Base-by-base conservation (phyloP, 805 yeast species). In the Wickerhamiella australiensis region DNA sequence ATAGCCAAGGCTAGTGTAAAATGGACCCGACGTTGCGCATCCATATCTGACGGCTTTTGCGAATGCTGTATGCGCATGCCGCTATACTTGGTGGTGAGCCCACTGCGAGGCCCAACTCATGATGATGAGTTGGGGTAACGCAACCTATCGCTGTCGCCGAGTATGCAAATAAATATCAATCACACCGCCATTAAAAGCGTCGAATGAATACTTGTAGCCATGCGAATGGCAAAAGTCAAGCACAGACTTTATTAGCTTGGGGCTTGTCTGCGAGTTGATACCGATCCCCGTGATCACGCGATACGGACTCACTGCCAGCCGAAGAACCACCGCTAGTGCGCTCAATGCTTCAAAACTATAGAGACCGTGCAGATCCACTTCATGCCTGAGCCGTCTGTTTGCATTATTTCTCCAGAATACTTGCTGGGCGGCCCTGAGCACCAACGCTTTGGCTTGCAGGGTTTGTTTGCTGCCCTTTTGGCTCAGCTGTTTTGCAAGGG, bases 211-310 rank as follows among this genome's bases (percentile, higher is more conserved):
- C 23, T 5, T 12, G 20, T 13, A 36, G 23, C 42, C 27, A n/a
- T 25, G 12, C 12, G 27, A 36, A 17, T 36, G 25, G 17, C 42
- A 45, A 22, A 35, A 45, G 13, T 22, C 22, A 12, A 33, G 15
- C 11, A 45, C 47, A 2, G 47, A 37, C 3, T 17, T 7, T 4
- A 12, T 5, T 9, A 45, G 17, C 11, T 18, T 33, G 5, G 41
- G 33, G 1, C 9, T 37, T 6, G 29, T 9, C n/a, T 7, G 15
- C n/a, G 44, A 41, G 20, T 41, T 41, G 4, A n/a, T 22, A 1
- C 47, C 47, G 6, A 22, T 20, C 12, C 47, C 47, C 7, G 47
- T 45, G 12, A 45, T 25, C 18, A 45, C 47, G 13, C 29, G 20
- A 9, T 23, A 23, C 12, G 13, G 17, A 9, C 7, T 17, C 21